Conservation (phyloP, 495 filamentous ascomycete species). For the Chaetomium cochliodes region DNA sequence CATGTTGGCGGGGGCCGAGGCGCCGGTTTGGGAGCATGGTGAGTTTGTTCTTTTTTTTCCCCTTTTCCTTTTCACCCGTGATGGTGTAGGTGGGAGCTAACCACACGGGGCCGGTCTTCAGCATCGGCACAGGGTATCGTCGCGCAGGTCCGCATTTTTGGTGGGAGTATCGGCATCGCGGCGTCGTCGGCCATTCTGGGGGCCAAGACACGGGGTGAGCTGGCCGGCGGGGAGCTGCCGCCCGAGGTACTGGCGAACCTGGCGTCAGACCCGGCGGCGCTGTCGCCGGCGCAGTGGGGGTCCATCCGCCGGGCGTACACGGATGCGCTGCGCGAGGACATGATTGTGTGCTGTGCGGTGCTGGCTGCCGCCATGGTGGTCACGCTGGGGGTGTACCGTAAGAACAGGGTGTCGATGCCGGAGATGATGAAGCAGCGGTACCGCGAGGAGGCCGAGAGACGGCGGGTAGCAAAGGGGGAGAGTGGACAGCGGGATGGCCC, state of each 20-base stretch:
- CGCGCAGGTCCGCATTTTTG: conserved; percentile 52
- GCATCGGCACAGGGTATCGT: conserved; percentile 53
- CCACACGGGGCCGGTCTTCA: conserved; percentile 17
- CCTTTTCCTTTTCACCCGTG: too few relatives aligned
- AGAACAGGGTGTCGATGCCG: conserved; percentile 26
- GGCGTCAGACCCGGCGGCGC: conserved; percentile 12
- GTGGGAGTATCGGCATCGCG: conserved; percentile 55
- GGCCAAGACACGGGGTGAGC: conserved; percentile 25
- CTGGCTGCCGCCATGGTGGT: conserved; percentile 34
- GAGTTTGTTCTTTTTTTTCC: conserved; percentile 11
- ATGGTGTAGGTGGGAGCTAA: not conserved
- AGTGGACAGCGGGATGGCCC: not conserved
- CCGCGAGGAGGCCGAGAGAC: conserved; percentile 22
- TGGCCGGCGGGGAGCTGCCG: conserved; percentile 25
- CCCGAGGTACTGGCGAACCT: conserved; percentile 29
- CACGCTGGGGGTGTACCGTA: conserved; percentile 34
- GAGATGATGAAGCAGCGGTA: conserved; percentile 31
- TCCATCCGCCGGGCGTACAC: conserved; percentile 37
- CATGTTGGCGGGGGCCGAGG: conserved; percentile 36
- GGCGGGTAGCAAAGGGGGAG: not conserved
- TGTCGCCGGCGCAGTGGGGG: conserved; percentile 22
- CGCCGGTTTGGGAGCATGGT: conserved; percentile 43
- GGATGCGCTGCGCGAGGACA: conserved; percentile 40
- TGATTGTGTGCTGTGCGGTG: conserved; percentile 42
- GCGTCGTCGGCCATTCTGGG: conserved; percentile 48